Evolutionary conservation across 1,284 basidiomycete genomes (phyloP).

Genomic region (Neonothopanus nambi): DNA sequence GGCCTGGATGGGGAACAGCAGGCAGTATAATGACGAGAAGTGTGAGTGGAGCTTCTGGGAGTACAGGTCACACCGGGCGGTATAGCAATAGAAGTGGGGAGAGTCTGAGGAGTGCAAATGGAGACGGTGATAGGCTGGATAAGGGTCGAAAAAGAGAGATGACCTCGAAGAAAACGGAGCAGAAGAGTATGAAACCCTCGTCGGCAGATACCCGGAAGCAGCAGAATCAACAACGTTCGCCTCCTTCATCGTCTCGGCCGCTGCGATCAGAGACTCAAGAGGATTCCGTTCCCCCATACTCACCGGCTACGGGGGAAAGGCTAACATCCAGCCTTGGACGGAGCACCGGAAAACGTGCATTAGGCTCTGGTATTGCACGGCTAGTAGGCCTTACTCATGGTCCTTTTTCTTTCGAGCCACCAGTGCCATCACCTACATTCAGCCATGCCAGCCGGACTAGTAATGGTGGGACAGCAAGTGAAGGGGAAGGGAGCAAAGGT

Average conservation of each 20-base stretch:
- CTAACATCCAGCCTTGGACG: conserved; percentile 37
- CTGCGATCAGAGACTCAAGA: conserved; percentile 7
- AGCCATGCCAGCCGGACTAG: conserved; percentile 17
- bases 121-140: conserved; percentile 24
- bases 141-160: conserved; percentile 30
- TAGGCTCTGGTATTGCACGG: conserved; percentile 28
- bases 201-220: neutral
- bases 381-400: conserved; percentile 37
- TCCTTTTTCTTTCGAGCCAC: conserved; percentile 48
- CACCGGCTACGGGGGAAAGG: conserved; percentile 24
- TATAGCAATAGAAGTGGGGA: conserved; percentile 15
- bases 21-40: conserved; percentile 29
- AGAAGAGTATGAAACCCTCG: conserved; percentile 5
- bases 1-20: conserved; percentile 43
- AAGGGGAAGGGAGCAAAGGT: neutral
- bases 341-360: conserved; percentile 28
- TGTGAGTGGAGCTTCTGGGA: conserved; percentile 27
- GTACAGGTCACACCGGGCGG: conserved; percentile 16
- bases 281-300: conserved; percentile 21
- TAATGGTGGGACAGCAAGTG: conserved; percentile 7
- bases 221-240: neutral
- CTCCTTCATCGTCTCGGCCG: neutral
- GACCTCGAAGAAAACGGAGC: conserved; percentile 22
- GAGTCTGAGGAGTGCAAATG: conserved; percentile 9
- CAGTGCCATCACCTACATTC: conserved; percentile 42